Percentiles rank a stretch among this genome's conserved stretches.
Evolutionary conservation across 192 early-diverging fungal genomes (phyloP).

Genomic region (Rhizoclosmatium sp.): DNA sequence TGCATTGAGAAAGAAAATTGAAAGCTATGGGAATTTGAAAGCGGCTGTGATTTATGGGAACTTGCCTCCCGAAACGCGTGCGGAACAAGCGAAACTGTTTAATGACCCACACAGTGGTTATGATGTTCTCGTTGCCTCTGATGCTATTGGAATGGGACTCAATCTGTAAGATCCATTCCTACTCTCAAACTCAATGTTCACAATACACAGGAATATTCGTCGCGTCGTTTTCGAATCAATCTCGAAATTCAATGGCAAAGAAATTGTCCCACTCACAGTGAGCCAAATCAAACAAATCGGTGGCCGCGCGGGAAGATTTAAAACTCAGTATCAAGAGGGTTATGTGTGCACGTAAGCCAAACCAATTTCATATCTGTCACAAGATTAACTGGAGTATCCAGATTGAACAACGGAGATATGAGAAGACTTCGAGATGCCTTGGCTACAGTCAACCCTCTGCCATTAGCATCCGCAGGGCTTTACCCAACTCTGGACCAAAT

Average conservation of each 20-base stretch:
- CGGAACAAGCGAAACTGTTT: conserved; percentile 87
- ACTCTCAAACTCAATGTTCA: conserved; percentile 66
- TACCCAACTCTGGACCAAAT: conserved; percentile 77
- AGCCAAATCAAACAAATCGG: conserved; percentile 94
- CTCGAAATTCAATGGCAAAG: conserved; percentile 81
- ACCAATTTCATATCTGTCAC: conserved; percentile 27
- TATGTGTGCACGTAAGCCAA: conserved; percentile 73
- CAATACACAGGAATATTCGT: conserved; percentile 79
- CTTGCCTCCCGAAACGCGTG: conserved; percentile 90
- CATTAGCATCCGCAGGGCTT: conserved; percentile 70
- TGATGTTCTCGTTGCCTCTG: conserved; percentile 90
- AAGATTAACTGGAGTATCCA: conserved; percentile 6
- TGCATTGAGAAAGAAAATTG: conserved; percentile 77
- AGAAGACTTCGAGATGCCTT: conserved; percentile 23
- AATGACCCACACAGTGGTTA: conserved; percentile 82
- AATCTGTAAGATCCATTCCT: conserved; percentile 73
- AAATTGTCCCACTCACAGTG: conserved; percentile 58
- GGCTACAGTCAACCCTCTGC: conserved; percentile 25
- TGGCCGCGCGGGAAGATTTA: conserved; percentile 89
- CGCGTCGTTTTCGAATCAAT: conserved; percentile 85
- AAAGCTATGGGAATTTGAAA: conserved; percentile 71
- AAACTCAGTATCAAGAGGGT: conserved; percentile 71
- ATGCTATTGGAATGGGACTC: conserved; percentile 97
- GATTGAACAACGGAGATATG: conserved; percentile 45
- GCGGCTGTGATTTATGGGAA: conserved; percentile 93